Percentiles rank a stretch among this genome's conserved stretches.
phyloP scores from a whole-genome alignment of 208 protist species.

The Trypanosoma vivax region DNA sequence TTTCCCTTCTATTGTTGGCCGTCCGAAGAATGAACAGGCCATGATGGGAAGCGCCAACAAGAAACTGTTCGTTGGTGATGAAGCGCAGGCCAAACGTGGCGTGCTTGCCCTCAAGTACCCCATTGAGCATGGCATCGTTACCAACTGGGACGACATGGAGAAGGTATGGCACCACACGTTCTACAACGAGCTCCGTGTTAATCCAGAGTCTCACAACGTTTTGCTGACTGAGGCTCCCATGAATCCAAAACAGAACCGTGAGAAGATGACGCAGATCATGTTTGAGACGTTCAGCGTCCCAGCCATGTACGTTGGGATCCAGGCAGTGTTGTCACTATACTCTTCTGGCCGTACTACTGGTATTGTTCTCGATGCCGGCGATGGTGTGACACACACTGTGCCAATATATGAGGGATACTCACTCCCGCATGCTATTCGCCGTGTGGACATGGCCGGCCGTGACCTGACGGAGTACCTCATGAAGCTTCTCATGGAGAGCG shows the following conservation, averaged over 20 bases:
- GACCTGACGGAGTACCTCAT: constrained; percentile 95
- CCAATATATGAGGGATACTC: constrained; percentile 92
- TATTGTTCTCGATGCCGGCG: constrained; percentile 90
- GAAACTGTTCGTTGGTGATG: constrained; percentile 90
- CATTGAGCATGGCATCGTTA: constrained; percentile 95
- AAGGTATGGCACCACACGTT: constrained; percentile 98
- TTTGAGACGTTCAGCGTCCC: constrained; percentile 90
- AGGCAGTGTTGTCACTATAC: constrained; percentile 96
- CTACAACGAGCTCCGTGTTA: constrained; percentile 95
- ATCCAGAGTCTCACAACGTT: constrained; percentile 95
- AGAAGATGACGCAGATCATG: constrained; percentile 94
- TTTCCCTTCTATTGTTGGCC: constrained; percentile 94
- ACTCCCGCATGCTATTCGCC: constrained; percentile 71
- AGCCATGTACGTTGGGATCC: constrained; percentile 90
- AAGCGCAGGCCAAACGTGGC: constrained; percentile 90
- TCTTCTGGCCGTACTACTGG: constrained; percentile 87
- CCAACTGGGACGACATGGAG: constrained; percentile 98
- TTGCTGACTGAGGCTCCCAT: constrained; percentile 88
- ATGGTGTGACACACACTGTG: constrained; percentile 91
- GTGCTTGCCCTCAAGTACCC: constrained; percentile 91
- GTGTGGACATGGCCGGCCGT: constrained; percentile 88
- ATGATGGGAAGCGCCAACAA: constrained; percentile 93
- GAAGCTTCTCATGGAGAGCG: constrained; percentile 89
- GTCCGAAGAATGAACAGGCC: constrained; percentile 84
- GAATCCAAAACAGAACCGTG: constrained; percentile 90